Percentiles rank a stretch among this genome's conserved stretches.
Conservation (phyloP, 352 stramenopile genomes). For the Pythium sukuiense region DNA sequence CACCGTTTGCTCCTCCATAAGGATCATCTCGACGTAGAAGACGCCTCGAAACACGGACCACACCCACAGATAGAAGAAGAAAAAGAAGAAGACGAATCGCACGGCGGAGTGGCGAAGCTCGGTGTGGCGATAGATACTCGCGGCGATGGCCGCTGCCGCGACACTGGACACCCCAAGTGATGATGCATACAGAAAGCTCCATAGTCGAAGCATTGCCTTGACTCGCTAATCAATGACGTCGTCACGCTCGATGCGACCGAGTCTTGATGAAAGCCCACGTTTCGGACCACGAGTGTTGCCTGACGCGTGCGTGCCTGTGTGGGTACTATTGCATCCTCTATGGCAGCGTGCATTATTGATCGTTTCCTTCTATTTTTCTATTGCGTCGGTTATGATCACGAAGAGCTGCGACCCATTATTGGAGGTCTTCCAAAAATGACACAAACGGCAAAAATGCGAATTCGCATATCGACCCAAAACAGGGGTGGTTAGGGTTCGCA, state of each 20-base stretch:
- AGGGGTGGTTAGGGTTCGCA: no score
- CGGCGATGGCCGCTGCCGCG: constrained; percentile 40
- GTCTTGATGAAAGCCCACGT: background rate
- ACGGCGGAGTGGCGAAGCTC: constrained; percentile 44
- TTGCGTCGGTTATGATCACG: no score
- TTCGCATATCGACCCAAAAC: no score
- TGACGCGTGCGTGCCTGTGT: background rate
- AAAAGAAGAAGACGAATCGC: constrained; percentile 52
- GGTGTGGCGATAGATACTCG: constrained; percentile 35
- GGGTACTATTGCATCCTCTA: background rate
- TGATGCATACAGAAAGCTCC: constrained; percentile 45
- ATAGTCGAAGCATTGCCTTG: constrained; percentile 28
- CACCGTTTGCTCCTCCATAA: constrained; percentile 24
- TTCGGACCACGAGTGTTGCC: background rate
- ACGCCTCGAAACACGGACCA: constrained; percentile 54
- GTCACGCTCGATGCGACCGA: background rate
- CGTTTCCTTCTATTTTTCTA: constrained; percentile 1
- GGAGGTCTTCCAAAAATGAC: no score
- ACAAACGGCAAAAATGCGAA: no score
- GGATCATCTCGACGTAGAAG: constrained; percentile 45
- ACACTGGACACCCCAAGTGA: constrained; percentile 42
- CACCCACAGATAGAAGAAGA: constrained; percentile 63
- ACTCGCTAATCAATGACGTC: background rate
- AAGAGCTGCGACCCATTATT: no score
- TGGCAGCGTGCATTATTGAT: no score